Conservation (phyloP, 352 stramenopile species). For the Thraustotheca clavata region DNA sequence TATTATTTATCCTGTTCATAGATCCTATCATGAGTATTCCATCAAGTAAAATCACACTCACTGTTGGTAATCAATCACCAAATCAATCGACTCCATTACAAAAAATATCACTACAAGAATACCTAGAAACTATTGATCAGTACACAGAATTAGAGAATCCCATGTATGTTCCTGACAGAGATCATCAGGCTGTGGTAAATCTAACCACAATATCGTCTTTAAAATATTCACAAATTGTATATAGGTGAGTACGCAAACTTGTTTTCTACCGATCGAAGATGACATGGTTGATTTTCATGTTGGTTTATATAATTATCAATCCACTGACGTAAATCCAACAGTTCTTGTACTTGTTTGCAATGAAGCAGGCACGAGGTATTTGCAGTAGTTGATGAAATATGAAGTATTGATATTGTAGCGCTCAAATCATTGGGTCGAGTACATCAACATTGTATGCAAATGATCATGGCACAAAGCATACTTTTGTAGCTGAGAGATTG, state of each 20-base stretch:
- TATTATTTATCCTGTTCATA: too few species aligned
- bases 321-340: background rate
- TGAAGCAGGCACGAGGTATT: conserved; percentile 18
- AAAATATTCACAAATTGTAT: background rate
- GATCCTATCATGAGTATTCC: conserved; percentile 19
- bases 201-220: background rate
- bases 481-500: background rate
- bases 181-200: conserved; percentile 2
- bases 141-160: conserved; percentile 15
- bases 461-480: conserved; percentile 4
- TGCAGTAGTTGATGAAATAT: background rate
- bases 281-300: background rate
- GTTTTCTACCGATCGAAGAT: conserved; percentile 10
- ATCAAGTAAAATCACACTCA: background rate
- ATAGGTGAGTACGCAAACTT: conserved; percentile 14
- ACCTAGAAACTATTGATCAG: conserved; percentile 8
- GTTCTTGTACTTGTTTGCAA: conserved; percentile 9
- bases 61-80: conserved; percentile 8
- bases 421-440: background rate
- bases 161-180: background rate
- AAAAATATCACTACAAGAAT: conserved; percentile 9
- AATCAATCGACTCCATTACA: background rate
- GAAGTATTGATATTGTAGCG: background rate
- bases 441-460: conserved; percentile 8
- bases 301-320: conserved; percentile 17